A percentile compares a stretch with the other conserved stretches of the same genome.
phyloP scores from a whole-genome alignment of 371 early-diverging fungal genomes.

The Batrachochytrium dendrobatidis region DNA sequence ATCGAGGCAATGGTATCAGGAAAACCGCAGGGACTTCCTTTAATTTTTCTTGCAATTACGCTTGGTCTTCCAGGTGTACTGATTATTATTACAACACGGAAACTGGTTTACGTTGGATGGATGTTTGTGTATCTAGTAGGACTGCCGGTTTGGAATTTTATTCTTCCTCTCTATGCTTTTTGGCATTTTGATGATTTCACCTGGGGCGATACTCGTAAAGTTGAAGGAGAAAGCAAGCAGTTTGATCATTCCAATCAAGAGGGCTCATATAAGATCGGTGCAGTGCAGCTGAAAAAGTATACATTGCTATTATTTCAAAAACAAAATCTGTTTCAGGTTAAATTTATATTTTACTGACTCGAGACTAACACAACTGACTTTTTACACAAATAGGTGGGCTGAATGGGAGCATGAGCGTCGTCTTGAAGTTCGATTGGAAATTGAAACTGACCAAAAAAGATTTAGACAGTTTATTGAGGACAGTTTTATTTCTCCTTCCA shows the following conservation, averaged over 20 bases:
- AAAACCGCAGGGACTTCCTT: neutral
- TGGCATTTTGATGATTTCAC: conserved; percentile 98
- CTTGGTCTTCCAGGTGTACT: conserved; percentile 81
- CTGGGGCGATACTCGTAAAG: conserved; percentile 86
- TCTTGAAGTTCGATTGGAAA: neutral
- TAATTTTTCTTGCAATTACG: conserved; percentile 45
- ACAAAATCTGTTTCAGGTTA: too few species aligned
- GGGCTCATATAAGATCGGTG: conserved; percentile 10
- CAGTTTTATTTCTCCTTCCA: too few species aligned
- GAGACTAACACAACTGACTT: too few species aligned
- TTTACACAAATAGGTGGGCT: conserved; percentile 1
- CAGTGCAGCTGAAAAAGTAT: conserved; percentile 11
- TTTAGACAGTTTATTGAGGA: too few species aligned
- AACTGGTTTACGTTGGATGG: conserved; percentile 83
- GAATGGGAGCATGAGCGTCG: neutral
- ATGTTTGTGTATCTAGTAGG: conserved; percentile 82
- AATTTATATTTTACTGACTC: too few species aligned
- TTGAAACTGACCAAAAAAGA: too few species aligned
- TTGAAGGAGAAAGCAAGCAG: conserved; percentile 7
- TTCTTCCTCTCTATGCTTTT: conserved; percentile 92
- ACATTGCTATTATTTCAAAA: too few species aligned
- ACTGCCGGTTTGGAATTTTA: conserved; percentile 90
- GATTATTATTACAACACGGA: conserved; percentile 73
- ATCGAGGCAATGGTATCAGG: too few species aligned
- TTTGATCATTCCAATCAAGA: conserved; percentile 2